Evolutionary conservation across 1,284 basidiomycete species (phyloP).

Genomic region (Ganoderma resinaceum): DNA sequence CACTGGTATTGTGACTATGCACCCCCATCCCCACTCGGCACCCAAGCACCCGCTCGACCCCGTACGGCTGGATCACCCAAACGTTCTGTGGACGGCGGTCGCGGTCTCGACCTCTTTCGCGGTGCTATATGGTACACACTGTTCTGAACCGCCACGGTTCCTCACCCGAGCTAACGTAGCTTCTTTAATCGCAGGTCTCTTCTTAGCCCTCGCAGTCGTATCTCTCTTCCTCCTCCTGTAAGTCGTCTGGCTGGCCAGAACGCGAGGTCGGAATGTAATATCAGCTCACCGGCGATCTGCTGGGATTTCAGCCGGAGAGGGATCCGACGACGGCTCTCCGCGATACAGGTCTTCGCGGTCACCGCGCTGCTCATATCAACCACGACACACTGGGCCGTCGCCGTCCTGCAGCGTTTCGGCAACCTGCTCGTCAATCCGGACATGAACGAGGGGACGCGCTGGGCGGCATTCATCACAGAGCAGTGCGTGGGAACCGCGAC

Average conservation of each 20-base stretch:
- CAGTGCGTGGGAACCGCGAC: conserved; percentile 1
- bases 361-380: background rate
- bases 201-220: background rate
- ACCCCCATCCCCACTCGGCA: background rate
- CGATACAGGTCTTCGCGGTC: background rate
- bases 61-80: background rate
- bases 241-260: background rate
- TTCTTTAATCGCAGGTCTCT: background rate
- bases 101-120: background rate
- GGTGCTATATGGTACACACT: background rate
- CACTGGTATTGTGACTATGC: too few species aligned
- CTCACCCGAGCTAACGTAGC: background rate
- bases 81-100: conserved; percentile 1
- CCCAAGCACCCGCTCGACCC: background rate
- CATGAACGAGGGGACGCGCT: background rate
- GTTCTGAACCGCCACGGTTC: background rate
- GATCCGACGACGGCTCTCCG: background rate
- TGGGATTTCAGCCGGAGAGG: background rate
- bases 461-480: background rate
- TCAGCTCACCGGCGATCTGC: background rate
- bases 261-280: background rate
- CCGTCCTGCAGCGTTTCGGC: background rate
- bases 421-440: background rate
- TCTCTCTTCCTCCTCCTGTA: background rate
- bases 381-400: background rate